A percentile compares a stretch with the other conserved stretches of the same genome.
phyloP scores from a whole-genome alignment of 192 early-diverging fungal species.

The Phycomyces blakesleeanus region DNA sequence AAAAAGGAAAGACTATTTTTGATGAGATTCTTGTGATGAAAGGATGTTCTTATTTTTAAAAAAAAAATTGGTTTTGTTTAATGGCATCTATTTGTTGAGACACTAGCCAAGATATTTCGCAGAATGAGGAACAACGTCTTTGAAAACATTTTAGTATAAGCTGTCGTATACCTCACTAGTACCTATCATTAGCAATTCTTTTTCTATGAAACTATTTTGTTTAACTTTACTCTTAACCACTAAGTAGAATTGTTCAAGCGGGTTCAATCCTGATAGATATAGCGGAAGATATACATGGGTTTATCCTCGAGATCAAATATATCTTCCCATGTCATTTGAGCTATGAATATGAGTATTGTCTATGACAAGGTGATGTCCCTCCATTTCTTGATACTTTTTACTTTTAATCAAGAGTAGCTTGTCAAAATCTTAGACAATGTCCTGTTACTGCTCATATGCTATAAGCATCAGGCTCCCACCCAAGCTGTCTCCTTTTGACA shows the following conservation, averaged over 20 bases:
- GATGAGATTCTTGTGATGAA: no score
- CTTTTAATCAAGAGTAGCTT: constrained; percentile 20
- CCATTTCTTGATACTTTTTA: constrained; percentile 21
- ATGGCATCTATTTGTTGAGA: constrained; percentile 13
- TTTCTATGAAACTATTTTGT: constrained; percentile 21
- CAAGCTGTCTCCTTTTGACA: no score
- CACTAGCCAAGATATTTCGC: constrained; percentile 7
- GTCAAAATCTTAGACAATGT: background rate
- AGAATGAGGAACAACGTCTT: constrained; percentile 19
- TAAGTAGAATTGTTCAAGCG: constrained; percentile 28
- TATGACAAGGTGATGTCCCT: constrained; percentile 26
- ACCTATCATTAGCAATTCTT: constrained; percentile 11
- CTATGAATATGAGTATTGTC: constrained; percentile 26
- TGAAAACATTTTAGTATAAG: constrained; percentile 12
- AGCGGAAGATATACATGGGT: constrained; percentile 24
- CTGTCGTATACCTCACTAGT: constrained; percentile 18
- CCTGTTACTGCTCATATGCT: no score
- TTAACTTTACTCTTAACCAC: constrained; percentile 24
- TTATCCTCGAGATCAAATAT: constrained; percentile 21
- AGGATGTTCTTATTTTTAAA: no score
- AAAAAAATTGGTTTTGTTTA: no score
- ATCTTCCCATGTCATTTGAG: constrained; percentile 19
- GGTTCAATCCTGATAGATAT: constrained; percentile 32
- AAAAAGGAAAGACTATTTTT: no score
- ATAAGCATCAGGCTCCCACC: no score